Percentiles rank a stretch among this genome's conserved stretches.
Evolutionary conservation across 495 filamentous ascomycete species (phyloP).

Genomic region (Chaetomidium leptoderma): DNA sequence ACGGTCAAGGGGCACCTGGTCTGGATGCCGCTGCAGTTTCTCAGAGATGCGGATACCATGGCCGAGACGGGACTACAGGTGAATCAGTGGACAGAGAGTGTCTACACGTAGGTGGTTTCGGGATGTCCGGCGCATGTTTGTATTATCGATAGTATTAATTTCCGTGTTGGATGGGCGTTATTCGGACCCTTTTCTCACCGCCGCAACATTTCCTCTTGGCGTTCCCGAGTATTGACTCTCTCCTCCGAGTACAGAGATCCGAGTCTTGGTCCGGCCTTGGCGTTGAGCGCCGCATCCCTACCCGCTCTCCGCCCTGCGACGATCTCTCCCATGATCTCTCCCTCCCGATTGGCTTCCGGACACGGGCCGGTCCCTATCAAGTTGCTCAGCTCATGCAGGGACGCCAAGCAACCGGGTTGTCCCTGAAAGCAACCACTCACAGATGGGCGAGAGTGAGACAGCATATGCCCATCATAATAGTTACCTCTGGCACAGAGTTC

Average conservation of each 20-base stretch:
- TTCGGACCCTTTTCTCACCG: too few species aligned
- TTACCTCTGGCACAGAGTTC: neutral
- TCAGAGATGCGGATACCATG: constrained; percentile 81
- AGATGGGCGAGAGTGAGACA: neutral
- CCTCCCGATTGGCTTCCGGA: neutral
- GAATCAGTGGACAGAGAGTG: constrained; percentile 48
- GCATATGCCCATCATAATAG: neutral
- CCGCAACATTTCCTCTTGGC: too few species aligned
- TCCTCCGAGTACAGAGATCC: neutral
- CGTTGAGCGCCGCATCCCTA: neutral
- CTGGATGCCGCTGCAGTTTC: constrained; percentile 89
- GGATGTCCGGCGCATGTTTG: neutral
- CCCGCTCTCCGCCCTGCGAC: neutral
- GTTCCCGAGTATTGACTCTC: too few species aligned
- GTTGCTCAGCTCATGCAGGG: constrained; percentile 11
- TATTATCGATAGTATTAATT: too few species aligned
- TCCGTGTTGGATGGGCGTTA: neutral
- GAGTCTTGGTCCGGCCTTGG: neutral
- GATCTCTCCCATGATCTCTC: too few species aligned
- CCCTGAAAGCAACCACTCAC: neutral
- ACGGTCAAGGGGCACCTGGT: constrained; percentile 84
- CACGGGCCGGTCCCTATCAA: neutral
- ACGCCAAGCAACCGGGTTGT: neutral
- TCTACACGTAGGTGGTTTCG: constrained; percentile 36
- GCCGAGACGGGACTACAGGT: constrained; percentile 71